A percentile compares a stretch with the other conserved stretches of the same genome.
Conservation (phyloP, 2,329 filamentous ascomycete species). For the Rutstroemia sp. region DNA sequence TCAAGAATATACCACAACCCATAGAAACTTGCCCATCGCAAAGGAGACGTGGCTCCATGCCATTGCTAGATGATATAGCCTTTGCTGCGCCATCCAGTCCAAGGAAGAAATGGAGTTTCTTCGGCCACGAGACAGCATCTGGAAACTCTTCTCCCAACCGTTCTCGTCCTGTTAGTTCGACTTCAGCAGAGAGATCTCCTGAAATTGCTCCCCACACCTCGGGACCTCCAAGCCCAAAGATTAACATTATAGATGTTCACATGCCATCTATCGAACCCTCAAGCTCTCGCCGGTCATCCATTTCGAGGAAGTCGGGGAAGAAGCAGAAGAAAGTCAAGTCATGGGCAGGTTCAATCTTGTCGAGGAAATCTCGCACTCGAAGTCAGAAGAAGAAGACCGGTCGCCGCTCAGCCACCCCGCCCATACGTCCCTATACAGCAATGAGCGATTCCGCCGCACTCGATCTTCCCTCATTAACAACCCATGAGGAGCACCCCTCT, state of each 20-base stretch:
- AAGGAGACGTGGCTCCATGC: slow-evolving; percentile 50
- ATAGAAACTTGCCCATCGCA: slow-evolving; percentile 28
- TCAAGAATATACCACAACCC: slow-evolving; percentile 28
- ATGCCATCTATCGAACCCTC: slow-evolving; percentile 21
- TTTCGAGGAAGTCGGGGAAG: slow-evolving; percentile 33
- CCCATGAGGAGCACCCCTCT: slow-evolving; percentile 5
- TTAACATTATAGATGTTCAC: slow-evolving; percentile 14
- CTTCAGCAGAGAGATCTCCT: slow-evolving; percentile 31
- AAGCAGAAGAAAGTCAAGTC: slow-evolving; percentile 69
- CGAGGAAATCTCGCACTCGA: slow-evolving; percentile 40
- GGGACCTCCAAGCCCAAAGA: not conserved
- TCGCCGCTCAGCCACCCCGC: slow-evolving; percentile 37
- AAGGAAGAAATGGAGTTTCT: slow-evolving; percentile 30
- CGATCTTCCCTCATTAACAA: slow-evolving; percentile 13
- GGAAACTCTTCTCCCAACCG: slow-evolving; percentile 39
- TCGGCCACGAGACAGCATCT: slow-evolving; percentile 24
- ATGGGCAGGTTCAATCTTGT: slow-evolving; percentile 45
- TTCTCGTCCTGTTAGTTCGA: slow-evolving; percentile 35
- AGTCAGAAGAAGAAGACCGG: slow-evolving; percentile 35
- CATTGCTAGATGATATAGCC: slow-evolving; percentile 38
- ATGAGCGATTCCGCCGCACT: slow-evolving; percentile 21
- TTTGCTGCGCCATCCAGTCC: slow-evolving; percentile 27
- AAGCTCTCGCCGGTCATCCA: slow-evolving; percentile 22
- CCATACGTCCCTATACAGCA: slow-evolving; percentile 28
- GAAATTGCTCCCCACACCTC: slow-evolving; percentile 10